phyloP scores from a whole-genome alignment of 768 basidiomycete genomes.

The Leucosporidium scottii region DNA sequence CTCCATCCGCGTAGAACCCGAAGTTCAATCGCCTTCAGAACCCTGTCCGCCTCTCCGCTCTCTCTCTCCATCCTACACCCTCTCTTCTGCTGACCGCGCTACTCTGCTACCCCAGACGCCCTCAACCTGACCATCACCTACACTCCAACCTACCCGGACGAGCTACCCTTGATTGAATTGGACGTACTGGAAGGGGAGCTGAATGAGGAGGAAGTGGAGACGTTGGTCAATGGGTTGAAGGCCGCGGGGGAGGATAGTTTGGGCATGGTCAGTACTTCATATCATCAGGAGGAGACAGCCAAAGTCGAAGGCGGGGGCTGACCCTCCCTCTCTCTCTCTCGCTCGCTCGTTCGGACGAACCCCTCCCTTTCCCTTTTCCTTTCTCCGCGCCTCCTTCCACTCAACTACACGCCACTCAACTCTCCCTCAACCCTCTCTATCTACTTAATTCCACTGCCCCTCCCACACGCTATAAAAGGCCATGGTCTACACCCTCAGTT shows the following conservation, averaged over 20 bases:
- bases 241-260: constrained; percentile 70
- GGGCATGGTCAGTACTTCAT: constrained; percentile 44
- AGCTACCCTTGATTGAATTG: constrained; percentile 64
- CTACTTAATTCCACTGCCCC: background rate
- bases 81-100: background rate
- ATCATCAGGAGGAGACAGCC: background rate
- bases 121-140: constrained; percentile 68
- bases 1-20: constrained; percentile 79
- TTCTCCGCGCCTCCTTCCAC: background rate
- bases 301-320: too few relatives aligned
- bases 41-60: constrained; percentile 45
- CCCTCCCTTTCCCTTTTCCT: too few relatives aligned
- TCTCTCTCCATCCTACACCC: constrained; percentile 12
- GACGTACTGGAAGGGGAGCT: constrained; percentile 59
- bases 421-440: background rate
- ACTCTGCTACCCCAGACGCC: constrained; percentile 52
- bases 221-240: constrained; percentile 9
- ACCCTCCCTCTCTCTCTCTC: too few relatives aligned
- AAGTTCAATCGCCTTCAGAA: constrained; percentile 59
- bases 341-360: too few relatives aligned
- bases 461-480: constrained; percentile 50
- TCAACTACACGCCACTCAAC: background rate
- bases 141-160: constrained; percentile 74
- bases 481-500: constrained; percentile 92
- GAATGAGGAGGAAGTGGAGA: constrained; percentile 51